phyloP scores from a whole-genome alignment of 2,329 filamentous ascomycete species.

The Microdochium paspali region DNA sequence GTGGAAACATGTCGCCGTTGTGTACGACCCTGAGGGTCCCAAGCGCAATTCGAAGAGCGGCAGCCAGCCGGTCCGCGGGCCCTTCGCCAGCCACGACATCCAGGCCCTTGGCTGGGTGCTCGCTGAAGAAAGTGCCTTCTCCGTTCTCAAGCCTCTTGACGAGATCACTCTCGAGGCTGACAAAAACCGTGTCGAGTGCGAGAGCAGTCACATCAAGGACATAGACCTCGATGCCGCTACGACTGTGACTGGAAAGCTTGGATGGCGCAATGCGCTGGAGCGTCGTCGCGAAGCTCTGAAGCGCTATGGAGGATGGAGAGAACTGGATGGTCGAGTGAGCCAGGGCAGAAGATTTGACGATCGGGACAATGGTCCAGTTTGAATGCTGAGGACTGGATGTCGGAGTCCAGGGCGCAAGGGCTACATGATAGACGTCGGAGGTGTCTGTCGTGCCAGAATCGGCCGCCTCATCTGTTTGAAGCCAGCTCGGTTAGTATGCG shows the following conservation, averaged over 20 bases:
- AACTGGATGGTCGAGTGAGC: constrained; percentile 74
- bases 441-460: constrained; percentile 17
- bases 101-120: constrained; percentile 35
- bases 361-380: constrained; percentile 78
- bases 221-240: constrained; percentile 74
- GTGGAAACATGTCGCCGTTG: constrained; percentile 65
- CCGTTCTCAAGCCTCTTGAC: constrained; percentile 73
- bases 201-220: constrained; percentile 74
- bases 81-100: constrained; percentile 18
- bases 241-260: constrained; percentile 61
- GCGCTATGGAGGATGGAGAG: constrained; percentile 58
- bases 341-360: constrained; percentile 54
- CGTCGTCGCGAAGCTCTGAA: constrained; percentile 70
- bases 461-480: constrained; percentile 14
- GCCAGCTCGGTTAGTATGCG: constrained; percentile 7
- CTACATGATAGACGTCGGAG: constrained; percentile 50
- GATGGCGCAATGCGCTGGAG: constrained; percentile 68
- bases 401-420: constrained; percentile 66
- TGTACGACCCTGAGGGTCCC: constrained; percentile 69
- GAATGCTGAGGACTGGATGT: constrained; percentile 47
- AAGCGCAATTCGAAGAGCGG: constrained; percentile 66
- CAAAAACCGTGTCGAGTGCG: constrained; percentile 74
- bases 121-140: constrained; percentile 70
- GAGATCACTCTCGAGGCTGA: constrained; percentile 74
- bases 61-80: constrained; percentile 49